These are phyloP conservation scores for Pseudogymnoascus sp. DNA, from an alignment of 2,329 filamentous ascomycete genomes.

Conservation along the genomic window DNA sequence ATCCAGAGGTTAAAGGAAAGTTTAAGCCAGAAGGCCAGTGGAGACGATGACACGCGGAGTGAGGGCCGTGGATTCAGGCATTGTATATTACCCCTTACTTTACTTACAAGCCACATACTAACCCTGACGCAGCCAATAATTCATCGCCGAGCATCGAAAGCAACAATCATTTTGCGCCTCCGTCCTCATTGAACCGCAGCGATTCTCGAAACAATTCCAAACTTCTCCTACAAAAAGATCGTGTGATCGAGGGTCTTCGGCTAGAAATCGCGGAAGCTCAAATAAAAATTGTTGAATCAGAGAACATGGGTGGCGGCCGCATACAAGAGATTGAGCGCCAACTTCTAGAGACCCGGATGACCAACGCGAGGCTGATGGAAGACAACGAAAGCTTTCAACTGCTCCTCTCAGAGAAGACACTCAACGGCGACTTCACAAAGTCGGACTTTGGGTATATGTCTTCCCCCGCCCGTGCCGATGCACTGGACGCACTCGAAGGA, in stretches of 20 bases:
- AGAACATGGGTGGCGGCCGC: slow-evolving; percentile 83
- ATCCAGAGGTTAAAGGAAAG: slow-evolving; percentile 90
- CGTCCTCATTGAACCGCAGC: slow-evolving; percentile 75
- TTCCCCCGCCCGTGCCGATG: slow-evolving; percentile 52
- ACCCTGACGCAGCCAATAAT: slow-evolving; percentile 32
- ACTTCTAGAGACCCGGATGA: slow-evolving; percentile 87
- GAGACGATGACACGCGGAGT: slow-evolving; percentile 32
- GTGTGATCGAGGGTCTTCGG: slow-evolving; percentile 84
- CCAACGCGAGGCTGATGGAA: slow-evolving; percentile 92
- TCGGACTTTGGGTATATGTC: slow-evolving; percentile 69
- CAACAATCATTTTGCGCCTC: slow-evolving; percentile 71
- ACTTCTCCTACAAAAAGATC: slow-evolving; percentile 88
- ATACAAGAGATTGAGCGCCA: slow-evolving; percentile 85
- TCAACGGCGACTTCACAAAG: slow-evolving; percentile 86
- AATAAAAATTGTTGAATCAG: slow-evolving; percentile 89
- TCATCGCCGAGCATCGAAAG: slow-evolving; percentile 63
- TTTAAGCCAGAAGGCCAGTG: slow-evolving; percentile 64
- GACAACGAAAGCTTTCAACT: slow-evolving; percentile 98
- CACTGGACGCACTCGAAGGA: slow-evolving; percentile 57
- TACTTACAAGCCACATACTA: slow-evolving; percentile 13
- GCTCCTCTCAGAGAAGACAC: slow-evolving; percentile 85
- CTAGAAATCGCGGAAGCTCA: slow-evolving; percentile 91
- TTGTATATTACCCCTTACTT: slow-evolving; percentile 36
- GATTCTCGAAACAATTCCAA: slow-evolving; percentile 86
- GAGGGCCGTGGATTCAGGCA: slow-evolving; percentile 53